A percentile compares a stretch with the other conserved stretches of the same genome.
These are phyloP conservation scores for Magnusiomyces sp. DNA, from an alignment of 1,139 yeast genomes.

Conservation along the genomic window DNA sequence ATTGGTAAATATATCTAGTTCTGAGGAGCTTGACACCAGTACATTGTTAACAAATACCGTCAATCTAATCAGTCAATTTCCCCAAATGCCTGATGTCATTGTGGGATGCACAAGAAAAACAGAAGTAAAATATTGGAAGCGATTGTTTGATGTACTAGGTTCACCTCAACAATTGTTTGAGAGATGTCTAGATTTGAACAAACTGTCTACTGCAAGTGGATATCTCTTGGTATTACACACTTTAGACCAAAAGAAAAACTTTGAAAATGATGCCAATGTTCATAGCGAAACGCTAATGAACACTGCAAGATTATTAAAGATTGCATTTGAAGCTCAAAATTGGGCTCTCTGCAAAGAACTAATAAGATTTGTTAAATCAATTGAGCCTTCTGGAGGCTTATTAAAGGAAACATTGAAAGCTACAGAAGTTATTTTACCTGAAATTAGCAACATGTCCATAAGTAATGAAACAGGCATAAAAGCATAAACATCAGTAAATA, in stretches of 20 bases:
- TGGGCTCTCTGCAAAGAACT: constrained; percentile 36
- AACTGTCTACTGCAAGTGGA: constrained; percentile 37
- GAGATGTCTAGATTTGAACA: constrained; percentile 29
- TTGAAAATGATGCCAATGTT: constrained; percentile 14
- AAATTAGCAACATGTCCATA: not conserved
- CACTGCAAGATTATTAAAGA: constrained; percentile 27
- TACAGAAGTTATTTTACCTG: constrained; percentile 5
- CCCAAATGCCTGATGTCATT: constrained; percentile 39
- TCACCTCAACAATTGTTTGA: constrained; percentile 34
- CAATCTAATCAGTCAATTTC: constrained; percentile 28
- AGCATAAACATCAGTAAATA: too few relatives aligned
- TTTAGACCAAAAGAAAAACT: constrained; percentile 17
- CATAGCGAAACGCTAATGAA: constrained; percentile 16
- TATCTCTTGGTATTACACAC: constrained; percentile 34
- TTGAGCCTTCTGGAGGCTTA: constrained; percentile 28
- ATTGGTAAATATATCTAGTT: constrained; percentile 23
- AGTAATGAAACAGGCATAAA: too few relatives aligned
- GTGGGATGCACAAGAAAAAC: constrained; percentile 58
- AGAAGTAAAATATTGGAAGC: constrained; percentile 54
- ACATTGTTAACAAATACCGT: constrained; percentile 19
- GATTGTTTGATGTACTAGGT: constrained; percentile 39
- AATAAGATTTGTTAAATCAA: constrained; percentile 33
- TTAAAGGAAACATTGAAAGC: constrained; percentile 15
- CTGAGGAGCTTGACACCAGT: constrained; percentile 1
- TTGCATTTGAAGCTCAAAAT: constrained; percentile 29